Evolutionary conservation across 2,329 filamentous ascomycete genomes (phyloP).

Genomic region (Paracamarosporium sp.): DNA sequence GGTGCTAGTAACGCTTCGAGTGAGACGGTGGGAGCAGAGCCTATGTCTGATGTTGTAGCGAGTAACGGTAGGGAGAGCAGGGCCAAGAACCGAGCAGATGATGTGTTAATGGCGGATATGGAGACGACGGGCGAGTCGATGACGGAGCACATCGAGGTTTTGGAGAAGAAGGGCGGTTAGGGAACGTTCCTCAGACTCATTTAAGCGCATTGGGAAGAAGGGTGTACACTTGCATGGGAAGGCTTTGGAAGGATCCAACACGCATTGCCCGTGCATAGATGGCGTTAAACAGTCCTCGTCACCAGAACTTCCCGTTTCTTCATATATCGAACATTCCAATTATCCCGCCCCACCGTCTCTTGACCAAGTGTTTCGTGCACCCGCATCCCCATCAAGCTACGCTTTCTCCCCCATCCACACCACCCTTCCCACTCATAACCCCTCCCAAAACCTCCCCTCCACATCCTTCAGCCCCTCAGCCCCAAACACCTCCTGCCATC

Average conservation of each 20-base stretch:
- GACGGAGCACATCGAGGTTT: constrained; percentile 31
- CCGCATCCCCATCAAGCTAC: too few relatives aligned
- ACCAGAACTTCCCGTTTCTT: too few relatives aligned
- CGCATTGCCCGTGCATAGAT: too few relatives aligned
- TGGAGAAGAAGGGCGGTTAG: constrained; percentile 32
- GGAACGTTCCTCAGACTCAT: neutral
- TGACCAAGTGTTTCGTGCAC: too few relatives aligned
- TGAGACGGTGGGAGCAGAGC: constrained; percentile 27
- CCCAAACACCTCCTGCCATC: constrained; percentile 29
- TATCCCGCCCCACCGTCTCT: too few relatives aligned
- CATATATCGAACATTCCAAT: too few relatives aligned
- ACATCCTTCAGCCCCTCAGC: constrained; percentile 20
- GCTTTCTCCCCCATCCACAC: too few relatives aligned
- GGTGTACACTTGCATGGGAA: too few relatives aligned
- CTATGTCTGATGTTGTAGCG: constrained; percentile 22
- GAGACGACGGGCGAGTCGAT: constrained; percentile 9
- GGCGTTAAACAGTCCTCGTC: too few relatives aligned
- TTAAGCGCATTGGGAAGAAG: neutral
- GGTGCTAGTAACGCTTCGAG: constrained; percentile 30
- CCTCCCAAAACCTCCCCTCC: constrained; percentile 11
- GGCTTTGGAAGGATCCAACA: too few relatives aligned
- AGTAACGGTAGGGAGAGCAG: constrained; percentile 1
- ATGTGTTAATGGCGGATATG: constrained; percentile 28
- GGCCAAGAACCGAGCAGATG: constrained; percentile 18
- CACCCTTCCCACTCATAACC: too few relatives aligned